A percentile compares a stretch with the other conserved stretches of the same genome.
Evolutionary conservation across 202 grass and related monocot genomes (phyloP).

Genomic region (Dendrocalamus latiflorus): DNA sequence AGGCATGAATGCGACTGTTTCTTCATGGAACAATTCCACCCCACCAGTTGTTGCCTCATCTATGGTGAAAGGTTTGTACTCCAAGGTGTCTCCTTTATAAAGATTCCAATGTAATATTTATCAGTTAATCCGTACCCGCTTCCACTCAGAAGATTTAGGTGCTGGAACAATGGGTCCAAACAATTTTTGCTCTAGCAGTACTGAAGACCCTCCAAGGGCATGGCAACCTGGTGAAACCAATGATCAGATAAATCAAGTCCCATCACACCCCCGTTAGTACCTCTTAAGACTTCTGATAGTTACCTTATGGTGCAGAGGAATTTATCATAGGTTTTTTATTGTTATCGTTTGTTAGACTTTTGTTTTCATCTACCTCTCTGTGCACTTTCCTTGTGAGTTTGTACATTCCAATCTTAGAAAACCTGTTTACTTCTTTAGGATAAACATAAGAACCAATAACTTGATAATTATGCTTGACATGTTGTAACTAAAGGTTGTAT

Average conservation of each 20-base stretch:
- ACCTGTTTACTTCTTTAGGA: background rate
- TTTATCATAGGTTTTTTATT: background rate
- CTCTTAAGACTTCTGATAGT: constrained; percentile 33
- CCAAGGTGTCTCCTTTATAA: too few species aligned
- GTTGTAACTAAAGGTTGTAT: background rate
- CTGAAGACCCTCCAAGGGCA: constrained; percentile 41
- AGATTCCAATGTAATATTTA: too few species aligned
- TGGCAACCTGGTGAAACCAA: constrained; percentile 51
- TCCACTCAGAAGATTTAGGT: constrained; percentile 58
- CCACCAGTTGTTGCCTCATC: too few species aligned
- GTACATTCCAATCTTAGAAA: constrained; percentile 10
- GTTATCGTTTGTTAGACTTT: constrained; percentile 6
- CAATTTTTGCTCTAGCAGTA: constrained; percentile 71
- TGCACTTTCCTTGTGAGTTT: constrained; percentile 9
- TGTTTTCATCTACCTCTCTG: background rate
- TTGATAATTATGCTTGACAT: background rate
- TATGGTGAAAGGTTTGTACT: too few species aligned
- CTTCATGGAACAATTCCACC: too few species aligned
- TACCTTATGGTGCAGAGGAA: constrained; percentile 11
- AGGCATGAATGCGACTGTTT: too few species aligned
- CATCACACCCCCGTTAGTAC: constrained; percentile 60
- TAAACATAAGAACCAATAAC: background rate
- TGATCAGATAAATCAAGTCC: constrained; percentile 73
- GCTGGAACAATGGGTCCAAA: too few species aligned
- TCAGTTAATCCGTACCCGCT: constrained; percentile 23